These are phyloP conservation scores for Curvularia lunata DNA, from an alignment of 2,329 filamentous ascomycete genomes.

Conservation along the genomic window DNA sequence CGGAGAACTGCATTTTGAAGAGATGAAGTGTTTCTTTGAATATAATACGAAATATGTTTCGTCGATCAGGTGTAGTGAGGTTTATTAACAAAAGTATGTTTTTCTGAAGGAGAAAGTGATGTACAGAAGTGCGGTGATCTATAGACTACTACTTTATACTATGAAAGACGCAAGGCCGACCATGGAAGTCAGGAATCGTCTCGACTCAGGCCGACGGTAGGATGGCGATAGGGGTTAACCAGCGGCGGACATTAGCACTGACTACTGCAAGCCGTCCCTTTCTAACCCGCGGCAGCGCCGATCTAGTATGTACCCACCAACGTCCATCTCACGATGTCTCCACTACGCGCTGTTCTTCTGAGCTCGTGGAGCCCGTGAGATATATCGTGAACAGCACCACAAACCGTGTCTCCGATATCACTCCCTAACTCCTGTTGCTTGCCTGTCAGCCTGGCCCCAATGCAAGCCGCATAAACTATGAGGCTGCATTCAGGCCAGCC, in stretches of 20 bases:
- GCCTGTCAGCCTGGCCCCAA: neutral
- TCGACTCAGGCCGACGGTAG: neutral
- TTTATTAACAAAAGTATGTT: neutral
- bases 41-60: neutral
- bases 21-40: neutral
- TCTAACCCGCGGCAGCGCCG: neutral
- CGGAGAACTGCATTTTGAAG: constrained; percentile 5
- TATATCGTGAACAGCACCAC: neutral
- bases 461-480: neutral
- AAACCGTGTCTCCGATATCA: neutral
- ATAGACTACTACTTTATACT: neutral
- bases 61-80: neutral
- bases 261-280: neutral
- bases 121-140: neutral
- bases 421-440: neutral
- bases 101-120: neutral
- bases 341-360: neutral
- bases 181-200: neutral
- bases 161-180: neutral
- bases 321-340: neutral
- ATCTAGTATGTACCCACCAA: neutral
- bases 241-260: neutral
- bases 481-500: neutral
- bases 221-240: neutral
- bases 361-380: neutral